Base-by-base conservation (phyloP, 352 stramenopile species). In the Saprolegnia parasitica region DNA sequence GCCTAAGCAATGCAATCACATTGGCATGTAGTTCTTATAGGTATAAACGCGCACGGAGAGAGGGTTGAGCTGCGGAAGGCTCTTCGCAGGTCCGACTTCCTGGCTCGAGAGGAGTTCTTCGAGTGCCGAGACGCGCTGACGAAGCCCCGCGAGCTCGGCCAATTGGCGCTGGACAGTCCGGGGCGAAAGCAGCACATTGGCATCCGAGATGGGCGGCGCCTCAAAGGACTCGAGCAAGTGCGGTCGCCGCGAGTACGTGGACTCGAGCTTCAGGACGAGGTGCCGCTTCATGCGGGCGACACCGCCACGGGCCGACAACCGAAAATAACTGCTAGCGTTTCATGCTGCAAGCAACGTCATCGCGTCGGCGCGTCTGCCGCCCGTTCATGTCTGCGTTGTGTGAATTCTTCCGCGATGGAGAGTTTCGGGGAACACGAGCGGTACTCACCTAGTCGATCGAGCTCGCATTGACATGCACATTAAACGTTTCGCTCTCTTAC, bases 161-260 rank as follows among this genome's bases (percentile, higher is more conserved):
- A 29, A 8, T 21, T 54, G 37, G 16, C 50, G 49, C 8, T 40
- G 35, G 13, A 56, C 18, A 10, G 58, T 67, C 6, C 58, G 58
- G 5, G 58, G 58, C 13, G 58, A 55, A 13, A 40, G 49, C 58
- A 55, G 35, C 42, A 10, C 29, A 35, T 5, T 49, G 11, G 42
- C 13, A 8, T 49, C 42, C 18, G 18, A n/a, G 21, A 67, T 9
- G n/a, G 6, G 32, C 32, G 52, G 58, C 16, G 23, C 26, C 58
- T 67, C 58, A 11, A 67, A 21, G 10, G 58, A 56, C 9, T 24
- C 42, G 40, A 67, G 35, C 15, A 67, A 24, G n/a, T 67, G 58
- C 58, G 58, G 58, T 23, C 58, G 58, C n/a, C 58, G 37, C 23
- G 52, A 37, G 58, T 67, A 67, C 40, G 58, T 67, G 24, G 58